Conservation (phyloP, 2,329 filamentous ascomycete species). For the Cytospora schulzeri region DNA sequence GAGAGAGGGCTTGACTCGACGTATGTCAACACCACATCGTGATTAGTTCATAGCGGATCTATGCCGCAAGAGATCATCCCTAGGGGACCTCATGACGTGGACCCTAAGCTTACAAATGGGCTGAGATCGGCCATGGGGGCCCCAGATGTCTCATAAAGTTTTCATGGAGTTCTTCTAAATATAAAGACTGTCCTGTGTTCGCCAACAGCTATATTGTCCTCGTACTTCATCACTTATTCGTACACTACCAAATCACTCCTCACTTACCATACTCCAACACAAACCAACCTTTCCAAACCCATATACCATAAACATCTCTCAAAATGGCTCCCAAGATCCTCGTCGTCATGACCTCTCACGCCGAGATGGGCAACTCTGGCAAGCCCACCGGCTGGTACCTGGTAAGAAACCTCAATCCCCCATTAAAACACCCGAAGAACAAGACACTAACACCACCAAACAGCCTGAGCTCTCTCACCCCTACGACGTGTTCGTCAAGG, state of each 20-base stretch:
- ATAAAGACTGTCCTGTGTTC: background rate
- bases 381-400: slow-evolving; percentile 70
- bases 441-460: slow-evolving; percentile 24
- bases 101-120: background rate
- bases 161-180: background rate
- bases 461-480: slow-evolving; percentile 67
- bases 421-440: too few relatives aligned
- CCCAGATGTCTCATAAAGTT: background rate
- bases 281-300: background rate
- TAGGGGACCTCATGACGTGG: background rate
- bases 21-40: background rate
- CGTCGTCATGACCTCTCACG: slow-evolving; percentile 69
- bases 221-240: background rate
- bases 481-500: slow-evolving; percentile 55
- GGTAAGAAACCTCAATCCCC: slow-evolving; percentile 40
- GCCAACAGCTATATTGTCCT: background rate
- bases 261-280: slow-evolving; percentile 4
- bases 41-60: background rate
- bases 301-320: background rate
- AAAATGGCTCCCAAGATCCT: slow-evolving; percentile 63
- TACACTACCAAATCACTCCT: background rate
- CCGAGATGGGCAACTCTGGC: slow-evolving; percentile 50
- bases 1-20: background rate
- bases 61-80: background rate
- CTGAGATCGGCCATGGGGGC: background rate